A percentile compares a stretch with the other conserved stretches of the same genome.
These are phyloP conservation scores for Fusarium bulbicola DNA, from an alignment of 2,329 filamentous ascomycete genomes.

Conservation along the genomic window DNA sequence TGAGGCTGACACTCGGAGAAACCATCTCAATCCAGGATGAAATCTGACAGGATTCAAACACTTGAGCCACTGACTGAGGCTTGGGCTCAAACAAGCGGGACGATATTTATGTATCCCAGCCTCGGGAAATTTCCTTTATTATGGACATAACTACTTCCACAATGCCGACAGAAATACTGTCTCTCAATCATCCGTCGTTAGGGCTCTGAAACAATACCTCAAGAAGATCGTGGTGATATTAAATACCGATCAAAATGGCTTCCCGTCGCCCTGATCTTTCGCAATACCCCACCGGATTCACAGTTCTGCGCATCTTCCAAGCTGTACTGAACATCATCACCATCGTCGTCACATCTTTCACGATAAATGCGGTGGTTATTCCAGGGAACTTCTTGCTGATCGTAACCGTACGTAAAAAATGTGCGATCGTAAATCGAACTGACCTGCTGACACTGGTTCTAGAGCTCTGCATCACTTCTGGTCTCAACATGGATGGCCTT, in stretches of 20 bases:
- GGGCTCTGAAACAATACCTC: too few species aligned
- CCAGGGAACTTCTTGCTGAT: conserved; percentile 48
- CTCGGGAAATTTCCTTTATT: neutral
- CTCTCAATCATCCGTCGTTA: too few species aligned
- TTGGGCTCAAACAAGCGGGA: neutral
- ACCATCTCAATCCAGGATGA: neutral
- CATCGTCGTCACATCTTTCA: conserved; percentile 59
- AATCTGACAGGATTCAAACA: conserved; percentile 2
- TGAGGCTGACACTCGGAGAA: neutral
- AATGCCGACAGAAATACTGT: too few species aligned
- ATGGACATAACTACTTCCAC: neutral
- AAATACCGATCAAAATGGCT: neutral
- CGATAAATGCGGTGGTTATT: conserved; percentile 48
- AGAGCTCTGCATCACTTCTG: conserved; percentile 57
- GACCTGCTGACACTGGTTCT: neutral
- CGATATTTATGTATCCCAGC: neutral
- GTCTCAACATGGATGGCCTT: conserved; percentile 58
- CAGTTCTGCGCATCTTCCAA: conserved; percentile 56
- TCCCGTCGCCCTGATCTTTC: conserved; percentile 44
- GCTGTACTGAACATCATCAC: conserved; percentile 56
- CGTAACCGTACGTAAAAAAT: conserved; percentile 48
- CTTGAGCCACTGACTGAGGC: neutral
- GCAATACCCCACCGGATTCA: conserved; percentile 55
- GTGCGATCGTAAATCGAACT: accelerated
- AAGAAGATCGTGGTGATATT: too few species aligned